Conservation (phyloP, 2,329 filamentous ascomycete genomes). For the Colletotrichum lindemuthianum region DNA sequence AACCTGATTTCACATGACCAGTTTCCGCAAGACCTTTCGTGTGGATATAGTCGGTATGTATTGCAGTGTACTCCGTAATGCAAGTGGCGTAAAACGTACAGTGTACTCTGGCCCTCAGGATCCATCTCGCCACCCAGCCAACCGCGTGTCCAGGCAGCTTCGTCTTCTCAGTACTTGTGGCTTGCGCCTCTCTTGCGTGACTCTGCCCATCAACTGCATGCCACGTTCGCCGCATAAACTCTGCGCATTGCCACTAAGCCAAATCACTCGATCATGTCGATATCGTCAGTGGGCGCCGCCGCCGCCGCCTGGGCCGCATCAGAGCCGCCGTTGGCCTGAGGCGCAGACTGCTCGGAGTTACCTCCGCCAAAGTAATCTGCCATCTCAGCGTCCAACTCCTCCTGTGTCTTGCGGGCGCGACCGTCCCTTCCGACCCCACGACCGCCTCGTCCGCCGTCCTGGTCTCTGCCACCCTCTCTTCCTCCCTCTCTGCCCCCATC, state of each 20-base stretch:
- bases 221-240: neutral
- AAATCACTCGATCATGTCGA: slow-evolving; percentile 77
- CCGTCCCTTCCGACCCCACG: slow-evolving; percentile 49
- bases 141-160: no score
- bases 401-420: slow-evolving; percentile 84
- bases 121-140: no score
- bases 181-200: neutral
- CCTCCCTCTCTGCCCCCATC: slow-evolving; percentile 46
- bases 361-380: slow-evolving; percentile 82
- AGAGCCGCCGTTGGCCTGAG: slow-evolving; percentile 46
- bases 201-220: neutral
- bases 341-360: slow-evolving; percentile 46
- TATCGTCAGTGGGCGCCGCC: slow-evolving; percentile 60
- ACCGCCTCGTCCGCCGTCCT: slow-evolving; percentile 44
- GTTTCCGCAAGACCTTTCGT: no score
- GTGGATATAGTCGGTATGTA: slow-evolving; percentile 13
- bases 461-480: slow-evolving; percentile 52
- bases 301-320: slow-evolving; percentile 47
- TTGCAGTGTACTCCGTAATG: slow-evolving; percentile 2
- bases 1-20: neutral
- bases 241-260: neutral
- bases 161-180: no score
- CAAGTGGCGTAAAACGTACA: neutral
- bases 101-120: no score
- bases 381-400: slow-evolving; percentile 97